A percentile compares a stretch with the other conserved stretches of the same genome.
phyloP scores from a whole-genome alignment of 2,329 filamentous ascomycete genomes.

The Phialophora expanda region DNA sequence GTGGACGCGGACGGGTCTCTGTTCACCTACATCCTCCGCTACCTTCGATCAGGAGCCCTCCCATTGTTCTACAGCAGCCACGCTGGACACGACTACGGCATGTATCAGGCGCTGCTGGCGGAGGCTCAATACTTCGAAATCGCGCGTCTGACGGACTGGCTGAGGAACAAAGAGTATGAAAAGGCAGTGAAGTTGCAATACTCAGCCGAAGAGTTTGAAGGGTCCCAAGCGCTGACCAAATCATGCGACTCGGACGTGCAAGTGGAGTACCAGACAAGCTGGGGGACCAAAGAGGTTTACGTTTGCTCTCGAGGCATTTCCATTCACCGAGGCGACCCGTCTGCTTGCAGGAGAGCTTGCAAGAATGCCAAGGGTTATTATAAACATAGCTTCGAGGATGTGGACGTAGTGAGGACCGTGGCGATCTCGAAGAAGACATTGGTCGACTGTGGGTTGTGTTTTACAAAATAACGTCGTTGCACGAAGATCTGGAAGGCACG shows the following conservation, averaged over 20 bases:
- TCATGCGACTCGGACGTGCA: neutral
- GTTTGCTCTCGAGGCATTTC: neutral
- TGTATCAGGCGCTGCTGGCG: slow-evolving; percentile 45
- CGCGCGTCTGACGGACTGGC: slow-evolving; percentile 12
- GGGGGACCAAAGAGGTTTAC: neutral
- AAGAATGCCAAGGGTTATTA: neutral
- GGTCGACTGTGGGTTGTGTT: neutral
- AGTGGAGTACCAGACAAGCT: neutral
- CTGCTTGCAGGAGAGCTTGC: neutral
- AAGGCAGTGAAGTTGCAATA: slow-evolving; percentile 19
- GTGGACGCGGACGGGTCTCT: slow-evolving; percentile 48
- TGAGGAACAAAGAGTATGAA: slow-evolving; percentile 13
- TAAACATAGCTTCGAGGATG: neutral
- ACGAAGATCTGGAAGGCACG: too few relatives aligned
- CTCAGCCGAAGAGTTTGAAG: neutral
- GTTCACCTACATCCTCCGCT: slow-evolving; percentile 47
- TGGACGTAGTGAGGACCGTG: neutral
- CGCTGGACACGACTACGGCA: slow-evolving; percentile 44
- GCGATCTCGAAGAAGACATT: neutral
- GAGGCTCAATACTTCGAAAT: slow-evolving; percentile 46
- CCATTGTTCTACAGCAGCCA: slow-evolving; percentile 45
- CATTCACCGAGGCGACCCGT: neutral
- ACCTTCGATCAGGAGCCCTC: slow-evolving; percentile 44
- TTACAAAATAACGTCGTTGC: neutral
- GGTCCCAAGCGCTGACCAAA: neutral